phyloP scores from a whole-genome alignment of 1,139 yeast genomes.

The Hyphopichia fennica region DNA sequence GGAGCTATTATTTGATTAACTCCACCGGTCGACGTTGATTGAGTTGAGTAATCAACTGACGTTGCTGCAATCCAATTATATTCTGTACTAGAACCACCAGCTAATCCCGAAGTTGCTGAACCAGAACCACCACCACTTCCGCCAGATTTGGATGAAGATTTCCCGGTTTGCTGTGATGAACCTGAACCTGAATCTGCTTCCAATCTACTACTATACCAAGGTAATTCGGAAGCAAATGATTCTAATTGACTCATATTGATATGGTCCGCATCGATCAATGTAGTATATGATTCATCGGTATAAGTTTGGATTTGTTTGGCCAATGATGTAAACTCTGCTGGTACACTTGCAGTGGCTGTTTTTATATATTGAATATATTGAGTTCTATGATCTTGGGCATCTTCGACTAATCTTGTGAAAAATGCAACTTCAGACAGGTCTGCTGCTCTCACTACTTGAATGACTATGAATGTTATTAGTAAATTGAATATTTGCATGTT shows the following conservation, averaged over 20 bases:
- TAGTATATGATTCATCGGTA: slow-evolving; percentile 40
- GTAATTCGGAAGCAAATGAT: slow-evolving; percentile 32
- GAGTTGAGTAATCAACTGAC: neutral
- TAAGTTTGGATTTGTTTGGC: slow-evolving; percentile 25
- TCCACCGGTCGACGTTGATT: slow-evolving; percentile 5
- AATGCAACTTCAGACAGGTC: slow-evolving; percentile 19
- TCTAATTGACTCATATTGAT: slow-evolving; percentile 21
- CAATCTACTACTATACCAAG: slow-evolving; percentile 23
- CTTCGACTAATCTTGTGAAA: slow-evolving; percentile 29
- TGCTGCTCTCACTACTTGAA: slow-evolving; percentile 4
- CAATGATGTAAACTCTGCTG: slow-evolving; percentile 22
- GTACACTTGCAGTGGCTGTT: slow-evolving; percentile 23
- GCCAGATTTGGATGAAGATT: slow-evolving; percentile 1
- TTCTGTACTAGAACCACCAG: neutral
- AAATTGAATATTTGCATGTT: slow-evolving; percentile 8
- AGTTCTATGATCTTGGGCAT: slow-evolving; percentile 19
- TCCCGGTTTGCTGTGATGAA: neutral
- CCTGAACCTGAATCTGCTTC: neutral
- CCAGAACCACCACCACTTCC: slow-evolving; percentile 3
- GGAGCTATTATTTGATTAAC: slow-evolving; percentile 7
- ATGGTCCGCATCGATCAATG: slow-evolving; percentile 24
- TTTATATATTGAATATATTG: slow-evolving; percentile 23
- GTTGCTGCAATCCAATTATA: neutral
- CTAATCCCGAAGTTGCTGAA: neutral
- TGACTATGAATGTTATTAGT: neutral